A percentile compares a stretch with the other conserved stretches of the same genome.
Conservation (phyloP, 768 basidiomycete genomes). For the Rickenella mellea region DNA sequence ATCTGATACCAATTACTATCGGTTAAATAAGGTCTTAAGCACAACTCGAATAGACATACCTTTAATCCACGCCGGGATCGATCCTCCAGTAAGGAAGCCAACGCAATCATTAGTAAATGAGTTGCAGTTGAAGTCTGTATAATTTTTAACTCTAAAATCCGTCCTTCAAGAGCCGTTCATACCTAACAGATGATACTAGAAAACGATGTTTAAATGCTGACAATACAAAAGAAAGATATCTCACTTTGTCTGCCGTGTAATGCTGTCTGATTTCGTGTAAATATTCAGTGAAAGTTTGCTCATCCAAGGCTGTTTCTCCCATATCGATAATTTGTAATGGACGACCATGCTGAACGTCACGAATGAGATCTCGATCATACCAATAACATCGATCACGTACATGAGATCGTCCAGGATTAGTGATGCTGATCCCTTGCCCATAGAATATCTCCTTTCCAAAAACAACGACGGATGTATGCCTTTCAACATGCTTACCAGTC, state of each 20-base stretch:
- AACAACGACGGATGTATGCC: slow-evolving; percentile 91
- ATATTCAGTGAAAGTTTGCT: slow-evolving; percentile 83
- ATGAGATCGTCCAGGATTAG: slow-evolving; percentile 73
- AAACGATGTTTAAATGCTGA: not conserved
- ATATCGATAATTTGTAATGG: slow-evolving; percentile 66
- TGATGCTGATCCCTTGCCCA: slow-evolving; percentile 73
- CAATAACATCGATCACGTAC: slow-evolving; percentile 31
- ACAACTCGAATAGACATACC: slow-evolving; percentile 32
- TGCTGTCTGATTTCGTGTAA: slow-evolving; percentile 61
- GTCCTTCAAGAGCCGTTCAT: slow-evolving; percentile 6
- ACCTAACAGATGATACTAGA: slow-evolving; percentile 82
- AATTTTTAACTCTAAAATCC: not conserved
- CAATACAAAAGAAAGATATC: slow-evolving; percentile 12
- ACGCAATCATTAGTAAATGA: slow-evolving; percentile 85
- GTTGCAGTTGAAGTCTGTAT: slow-evolving; percentile 86
- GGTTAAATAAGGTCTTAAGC: not conserved
- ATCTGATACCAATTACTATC: slow-evolving; percentile 36
- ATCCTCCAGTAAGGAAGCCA: slow-evolving; percentile 77
- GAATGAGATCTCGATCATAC: not conserved
- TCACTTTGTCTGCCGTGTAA: slow-evolving; percentile 85
- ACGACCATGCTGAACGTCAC: slow-evolving; percentile 49
- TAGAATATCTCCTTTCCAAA: slow-evolving; percentile 85
- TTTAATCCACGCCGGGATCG: slow-evolving; percentile 76
- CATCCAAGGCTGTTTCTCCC: slow-evolving; percentile 73
- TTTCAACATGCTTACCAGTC: slow-evolving; percentile 20